phyloP scores from a whole-genome alignment of 352 stramenopile species.

The Hyaloperonospora brassicae region DNA sequence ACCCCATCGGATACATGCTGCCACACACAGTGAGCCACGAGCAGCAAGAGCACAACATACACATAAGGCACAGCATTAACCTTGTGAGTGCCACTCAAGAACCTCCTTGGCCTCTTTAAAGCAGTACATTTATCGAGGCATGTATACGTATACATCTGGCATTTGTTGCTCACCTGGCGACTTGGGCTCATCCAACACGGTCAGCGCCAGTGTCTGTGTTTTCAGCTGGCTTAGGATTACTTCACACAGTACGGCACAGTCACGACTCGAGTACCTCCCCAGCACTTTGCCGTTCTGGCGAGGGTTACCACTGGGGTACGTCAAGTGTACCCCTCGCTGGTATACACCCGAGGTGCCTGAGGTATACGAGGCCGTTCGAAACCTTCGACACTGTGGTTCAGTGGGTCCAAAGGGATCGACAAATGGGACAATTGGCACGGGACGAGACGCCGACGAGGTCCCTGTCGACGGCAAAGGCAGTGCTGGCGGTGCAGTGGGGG shows the following conservation, averaged over 20 bases:
- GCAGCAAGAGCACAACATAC: no score
- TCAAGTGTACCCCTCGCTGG: slow-evolving; percentile 1
- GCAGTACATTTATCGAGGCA: no score
- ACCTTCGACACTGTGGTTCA: slow-evolving; percentile 8
- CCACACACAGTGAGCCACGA: background rate
- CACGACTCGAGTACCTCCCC: slow-evolving; percentile 36
- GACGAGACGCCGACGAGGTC: slow-evolving; percentile 4
- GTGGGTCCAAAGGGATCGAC: slow-evolving; percentile 4
- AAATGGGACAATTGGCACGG: background rate
- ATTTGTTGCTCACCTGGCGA: slow-evolving; percentile 27
- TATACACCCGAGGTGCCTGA: slow-evolving; percentile 5
- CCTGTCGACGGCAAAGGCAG: slow-evolving; percentile 2
- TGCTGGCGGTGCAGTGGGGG: background rate
- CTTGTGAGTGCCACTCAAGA: no score
- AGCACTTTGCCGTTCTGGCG: slow-evolving; percentile 27
- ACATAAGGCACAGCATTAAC: no score
- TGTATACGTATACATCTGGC: background rate
- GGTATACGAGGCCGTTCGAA: slow-evolving; percentile 6
- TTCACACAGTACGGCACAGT: slow-evolving; percentile 50
- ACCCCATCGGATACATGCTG: slow-evolving; percentile 41
- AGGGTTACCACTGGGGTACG: slow-evolving; percentile 6
- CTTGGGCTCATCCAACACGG: slow-evolving; percentile 32
- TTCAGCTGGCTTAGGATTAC: slow-evolving; percentile 47
- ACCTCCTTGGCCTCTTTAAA: no score
- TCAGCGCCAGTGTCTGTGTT: slow-evolving; percentile 30